Base-by-base conservation (phyloP, 441 rosid genomes). In the Gossypium aridum region DNA sequence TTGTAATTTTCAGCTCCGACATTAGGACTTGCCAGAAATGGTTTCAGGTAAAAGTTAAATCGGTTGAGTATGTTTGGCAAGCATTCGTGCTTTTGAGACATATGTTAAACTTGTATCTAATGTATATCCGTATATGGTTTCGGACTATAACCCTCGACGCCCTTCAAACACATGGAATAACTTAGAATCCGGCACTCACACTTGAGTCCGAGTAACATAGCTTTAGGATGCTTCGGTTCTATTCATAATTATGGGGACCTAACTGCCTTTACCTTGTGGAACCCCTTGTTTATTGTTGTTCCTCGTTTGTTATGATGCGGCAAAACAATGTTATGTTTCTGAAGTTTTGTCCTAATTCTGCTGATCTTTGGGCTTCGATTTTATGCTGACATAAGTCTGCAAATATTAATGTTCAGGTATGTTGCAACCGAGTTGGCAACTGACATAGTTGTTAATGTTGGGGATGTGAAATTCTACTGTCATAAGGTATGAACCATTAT, bases 401-500 rank as follows among this genome's bases (percentile, higher is more conserved):
- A 23, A 71, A 37, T 37, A 51, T 73, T 47, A 77, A 54, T 74
- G 22, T 28, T 55, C 79, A 90, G 94, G 86, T 88, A 85, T 79
- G 94, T 88, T 25, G 86, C 92, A 67, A 80, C 87, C 4, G 94
- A 90, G 28, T 84, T 90, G 72, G 89, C 89, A 68, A 87, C 92
- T 43, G 94, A 90, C 75, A 78, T 90, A 73, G 85, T 82, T 1
- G 59, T 90, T 14, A 82, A 26, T 64, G 79, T 88, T 6, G 92
- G 90, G 22, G 88, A 84, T 61, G 83, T 87, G 72, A 90, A 81
- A 63, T 90, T 90, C 81, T 85, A 82, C 78, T 81, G 87, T 54
- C 94, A 90, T 55, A 88, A 90, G 92, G 94, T 90, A 83, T 75
- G 80, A 17, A 47, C 28, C 53, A 12, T 0, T 43, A 8, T 75